Evolutionary conservation across 495 filamentous ascomycete species (phyloP).

Genomic region (Rostrohypoxylon terebratum): DNA sequence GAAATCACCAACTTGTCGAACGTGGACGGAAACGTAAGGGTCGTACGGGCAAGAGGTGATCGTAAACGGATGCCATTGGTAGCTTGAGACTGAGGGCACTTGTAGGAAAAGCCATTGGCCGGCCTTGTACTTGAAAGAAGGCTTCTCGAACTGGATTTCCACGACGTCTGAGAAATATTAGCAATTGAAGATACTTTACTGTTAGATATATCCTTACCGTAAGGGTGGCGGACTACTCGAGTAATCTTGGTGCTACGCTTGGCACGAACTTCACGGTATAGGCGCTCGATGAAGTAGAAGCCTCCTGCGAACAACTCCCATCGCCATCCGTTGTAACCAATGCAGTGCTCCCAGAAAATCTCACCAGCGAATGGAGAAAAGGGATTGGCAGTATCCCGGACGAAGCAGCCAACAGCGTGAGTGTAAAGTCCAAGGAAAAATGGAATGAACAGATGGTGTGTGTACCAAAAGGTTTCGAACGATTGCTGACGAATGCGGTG

Average conservation of each 20-base stretch:
- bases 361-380: constrained; percentile 86
- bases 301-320: constrained; percentile 93
- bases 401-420: constrained; percentile 96
- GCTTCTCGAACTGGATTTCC: constrained; percentile 96
- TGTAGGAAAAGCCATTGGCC: constrained; percentile 98
- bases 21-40: constrained; percentile 90
- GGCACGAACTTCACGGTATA: constrained; percentile 91
- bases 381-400: constrained; percentile 76
- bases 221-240: constrained; percentile 96
- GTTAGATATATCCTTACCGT: constrained; percentile 70
- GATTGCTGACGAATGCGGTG: constrained; percentile 94
- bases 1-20: constrained; percentile 97
- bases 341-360: constrained; percentile 89
- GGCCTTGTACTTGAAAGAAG: constrained; percentile 97
- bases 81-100: constrained; percentile 83
- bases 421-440: constrained; percentile 95
- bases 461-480: constrained; percentile 99
- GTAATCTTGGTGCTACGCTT: constrained; percentile 87
- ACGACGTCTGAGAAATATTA: constrained; percentile 78
- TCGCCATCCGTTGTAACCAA: constrained; percentile 96
- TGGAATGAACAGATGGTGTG: constrained; percentile 95
- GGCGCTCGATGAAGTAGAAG: constrained; percentile 85
- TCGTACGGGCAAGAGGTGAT: constrained; percentile 99
- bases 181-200: constrained; percentile 3
- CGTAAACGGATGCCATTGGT: constrained; percentile 99